Conservation (phyloP, 1,284 basidiomycete species). For the Ceratobasidium sp. region DNA sequence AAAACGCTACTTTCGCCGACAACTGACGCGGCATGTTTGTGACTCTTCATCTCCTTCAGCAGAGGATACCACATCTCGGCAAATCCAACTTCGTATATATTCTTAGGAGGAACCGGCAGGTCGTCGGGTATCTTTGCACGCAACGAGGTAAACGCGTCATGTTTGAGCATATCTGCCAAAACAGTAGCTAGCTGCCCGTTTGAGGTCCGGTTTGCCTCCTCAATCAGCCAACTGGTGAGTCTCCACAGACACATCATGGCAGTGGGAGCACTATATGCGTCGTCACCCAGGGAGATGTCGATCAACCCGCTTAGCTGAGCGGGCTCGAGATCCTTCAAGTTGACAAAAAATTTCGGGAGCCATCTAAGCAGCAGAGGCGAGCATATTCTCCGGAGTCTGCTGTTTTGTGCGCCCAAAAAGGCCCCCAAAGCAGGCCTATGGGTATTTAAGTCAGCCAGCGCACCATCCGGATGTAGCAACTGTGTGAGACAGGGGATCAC, state of each 20-base stretch:
- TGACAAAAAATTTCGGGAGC: no score
- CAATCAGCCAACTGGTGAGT: not conserved
- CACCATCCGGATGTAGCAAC: no score
- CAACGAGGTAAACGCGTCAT: not conserved
- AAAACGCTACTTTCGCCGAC: no score
- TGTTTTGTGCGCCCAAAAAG: no score
- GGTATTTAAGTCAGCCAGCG: no score
- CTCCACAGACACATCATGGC: not conserved
- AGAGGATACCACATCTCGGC: slow-evolving; percentile 10
- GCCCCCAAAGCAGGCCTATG: no score
- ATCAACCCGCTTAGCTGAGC: not conserved
- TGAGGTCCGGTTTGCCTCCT: not conserved
- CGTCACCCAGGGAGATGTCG: not conserved
- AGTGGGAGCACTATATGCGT: not conserved
- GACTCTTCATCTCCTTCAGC: not conserved
- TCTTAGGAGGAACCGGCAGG: not conserved
- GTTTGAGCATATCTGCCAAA: not conserved
- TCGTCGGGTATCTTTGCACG: not conserved
- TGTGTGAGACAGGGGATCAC: no score
- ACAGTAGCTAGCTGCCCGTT: not conserved
- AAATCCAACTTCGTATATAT: not conserved
- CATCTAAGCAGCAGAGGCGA: no score
- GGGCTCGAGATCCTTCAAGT: not conserved
- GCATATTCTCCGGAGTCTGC: no score
- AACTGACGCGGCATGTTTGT: not conserved